Evolutionary conservation across 164 flowering plant species (phyloP).

Genomic region (Saururus chinensis): DNA sequence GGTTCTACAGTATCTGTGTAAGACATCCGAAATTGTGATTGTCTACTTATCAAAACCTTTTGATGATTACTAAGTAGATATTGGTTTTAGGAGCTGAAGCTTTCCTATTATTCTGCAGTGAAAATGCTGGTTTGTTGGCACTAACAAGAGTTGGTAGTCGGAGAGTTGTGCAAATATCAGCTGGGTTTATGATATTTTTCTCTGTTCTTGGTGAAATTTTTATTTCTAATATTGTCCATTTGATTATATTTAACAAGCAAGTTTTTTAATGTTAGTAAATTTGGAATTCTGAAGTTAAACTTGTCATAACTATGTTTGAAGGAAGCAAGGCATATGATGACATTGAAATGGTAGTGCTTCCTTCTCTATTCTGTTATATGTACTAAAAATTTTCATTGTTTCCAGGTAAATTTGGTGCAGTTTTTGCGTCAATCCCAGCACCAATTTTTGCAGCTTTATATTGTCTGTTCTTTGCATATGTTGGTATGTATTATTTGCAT

Average conservation of each 20-base stretch:
- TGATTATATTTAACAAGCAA: neutral
- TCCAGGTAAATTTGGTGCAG: conserved; percentile 94
- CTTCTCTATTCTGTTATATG: neutral
- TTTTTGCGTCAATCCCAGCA: conserved; percentile 89
- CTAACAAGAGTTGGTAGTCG: conserved; percentile 94
- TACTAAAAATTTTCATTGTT: neutral
- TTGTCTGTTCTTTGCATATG: conserved; percentile 90
- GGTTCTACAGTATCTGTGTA: conserved; percentile 89
- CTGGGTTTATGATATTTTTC: conserved; percentile 97
- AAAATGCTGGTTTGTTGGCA: conserved; percentile 90
- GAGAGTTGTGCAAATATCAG: conserved; percentile 93
- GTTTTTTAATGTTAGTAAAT: too few species aligned
- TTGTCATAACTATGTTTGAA: neutral
- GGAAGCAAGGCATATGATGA: neutral
- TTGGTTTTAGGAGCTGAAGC: neutral
- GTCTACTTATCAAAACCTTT: too few species aligned
- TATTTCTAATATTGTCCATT: neutral
- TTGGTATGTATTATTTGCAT: conserved; percentile 47
- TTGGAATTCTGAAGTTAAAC: too few species aligned
- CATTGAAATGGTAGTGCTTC: neutral
- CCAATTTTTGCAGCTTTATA: conserved; percentile 86
- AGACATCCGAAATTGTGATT: conserved; percentile 13
- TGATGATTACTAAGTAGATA: neutral
- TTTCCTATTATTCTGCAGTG: conserved; percentile 31
- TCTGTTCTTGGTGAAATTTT: conserved; percentile 69